A percentile compares a stretch with the other conserved stretches of the same genome.
phyloP scores from a whole-genome alignment of 768 basidiomycete species.

The Mrakia gelida region DNA sequence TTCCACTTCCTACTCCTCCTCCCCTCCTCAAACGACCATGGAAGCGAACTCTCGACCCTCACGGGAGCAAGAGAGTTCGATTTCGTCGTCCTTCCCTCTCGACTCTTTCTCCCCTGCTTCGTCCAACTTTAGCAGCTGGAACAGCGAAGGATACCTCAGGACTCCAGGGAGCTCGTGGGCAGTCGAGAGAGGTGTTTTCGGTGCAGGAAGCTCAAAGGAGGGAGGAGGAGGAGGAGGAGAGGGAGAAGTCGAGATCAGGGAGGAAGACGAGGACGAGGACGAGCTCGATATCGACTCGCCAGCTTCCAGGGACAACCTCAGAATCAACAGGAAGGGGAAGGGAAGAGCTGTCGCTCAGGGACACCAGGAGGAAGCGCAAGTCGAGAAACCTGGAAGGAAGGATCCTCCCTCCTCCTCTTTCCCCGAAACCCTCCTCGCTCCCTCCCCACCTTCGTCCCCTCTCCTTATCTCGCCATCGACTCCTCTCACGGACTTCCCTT shows the following conservation, averaged over 20 bases:
- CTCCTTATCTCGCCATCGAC: not conserved
- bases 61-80: not conserved
- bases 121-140: not conserved
- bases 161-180: not conserved
- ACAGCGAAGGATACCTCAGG: not conserved
- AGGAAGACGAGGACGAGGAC: not conserved
- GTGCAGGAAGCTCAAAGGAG: not conserved
- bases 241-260: not conserved
- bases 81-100: not conserved
- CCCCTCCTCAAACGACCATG: not conserved
- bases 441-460: not conserved
- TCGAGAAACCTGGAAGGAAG: not conserved
- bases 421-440: not conserved
- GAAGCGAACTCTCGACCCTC: not conserved
- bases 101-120: not conserved
- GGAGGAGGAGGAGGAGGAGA: not conserved
- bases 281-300: not conserved
- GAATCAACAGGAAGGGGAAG: not conserved
- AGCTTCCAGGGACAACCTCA: not conserved
- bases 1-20: not conserved
- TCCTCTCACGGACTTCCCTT: not conserved
- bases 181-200: too few relatives aligned
- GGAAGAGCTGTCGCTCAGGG: not conserved
- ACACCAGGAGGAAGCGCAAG: not conserved
- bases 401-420: not conserved